These are phyloP conservation scores for Cadophora luteo-olivacea DNA, from an alignment of 2,329 filamentous ascomycete species.

Conservation along the genomic window DNA sequence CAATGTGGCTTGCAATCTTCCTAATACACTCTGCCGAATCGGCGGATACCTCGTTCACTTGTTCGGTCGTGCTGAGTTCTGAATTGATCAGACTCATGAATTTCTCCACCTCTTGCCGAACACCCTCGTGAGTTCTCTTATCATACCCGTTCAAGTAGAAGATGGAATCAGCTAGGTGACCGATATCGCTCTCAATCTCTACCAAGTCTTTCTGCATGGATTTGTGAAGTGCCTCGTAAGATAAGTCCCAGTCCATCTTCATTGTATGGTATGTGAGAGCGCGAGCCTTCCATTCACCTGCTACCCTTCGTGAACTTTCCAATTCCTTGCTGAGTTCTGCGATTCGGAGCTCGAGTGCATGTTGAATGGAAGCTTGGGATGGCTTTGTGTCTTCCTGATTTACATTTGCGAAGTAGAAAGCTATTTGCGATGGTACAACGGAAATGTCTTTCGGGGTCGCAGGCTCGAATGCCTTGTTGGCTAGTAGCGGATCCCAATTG, in stretches of 20 bases:
- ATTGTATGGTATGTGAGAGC: not conserved
- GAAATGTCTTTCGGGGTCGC: not conserved
- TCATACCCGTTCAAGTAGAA: not conserved
- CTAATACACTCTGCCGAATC: not conserved
- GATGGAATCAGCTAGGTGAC: not conserved
- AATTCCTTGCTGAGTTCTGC: not conserved
- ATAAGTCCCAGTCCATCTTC: not conserved
- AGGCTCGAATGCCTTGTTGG: not conserved
- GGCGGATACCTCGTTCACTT: not conserved
- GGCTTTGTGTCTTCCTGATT: not conserved
- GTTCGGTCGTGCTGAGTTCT: not conserved
- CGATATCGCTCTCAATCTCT: not conserved
- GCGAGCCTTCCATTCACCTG: not conserved
- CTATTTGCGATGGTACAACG: not conserved
- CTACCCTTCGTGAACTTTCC: not conserved
- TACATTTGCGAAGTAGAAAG: not conserved
- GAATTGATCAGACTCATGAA: not conserved
- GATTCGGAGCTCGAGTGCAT: not conserved
- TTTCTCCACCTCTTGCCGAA: not conserved
- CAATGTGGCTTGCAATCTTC: not conserved
- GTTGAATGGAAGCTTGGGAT: not conserved
- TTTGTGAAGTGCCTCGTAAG: not conserved
- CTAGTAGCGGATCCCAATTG: not conserved
- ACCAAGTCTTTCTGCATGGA: not conserved
- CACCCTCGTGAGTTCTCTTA: not conserved